Percentiles rank a stretch among this genome's conserved stretches.
phyloP scores from a whole-genome alignment of 208 protist genomes.

The Trypanosomatidae sp. region DNA sequence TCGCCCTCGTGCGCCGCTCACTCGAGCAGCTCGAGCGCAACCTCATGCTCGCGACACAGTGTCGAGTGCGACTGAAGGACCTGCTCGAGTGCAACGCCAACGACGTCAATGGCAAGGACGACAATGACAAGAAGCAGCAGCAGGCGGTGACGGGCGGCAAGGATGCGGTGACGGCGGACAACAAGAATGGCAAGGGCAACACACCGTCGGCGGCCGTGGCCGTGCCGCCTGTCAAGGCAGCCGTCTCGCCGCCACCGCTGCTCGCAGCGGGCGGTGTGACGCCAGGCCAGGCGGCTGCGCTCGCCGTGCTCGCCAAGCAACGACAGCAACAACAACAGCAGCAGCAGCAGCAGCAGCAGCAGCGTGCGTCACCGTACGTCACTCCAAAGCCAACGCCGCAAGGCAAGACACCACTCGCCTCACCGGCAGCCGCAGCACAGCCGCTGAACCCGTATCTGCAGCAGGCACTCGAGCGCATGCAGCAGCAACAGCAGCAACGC shows the following conservation, averaged over 20 bases:
- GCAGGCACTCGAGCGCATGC: not conserved
- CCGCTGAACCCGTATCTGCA: constrained; percentile 9
- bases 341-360: constrained; percentile 2
- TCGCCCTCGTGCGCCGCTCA: constrained; percentile 50
- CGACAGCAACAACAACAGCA: constrained; percentile 2
- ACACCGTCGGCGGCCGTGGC: too few species aligned
- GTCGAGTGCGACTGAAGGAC: constrained; percentile 69
- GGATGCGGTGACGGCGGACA: too few species aligned
- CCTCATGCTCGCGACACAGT: constrained; percentile 84
- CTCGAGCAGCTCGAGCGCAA: constrained; percentile 78
- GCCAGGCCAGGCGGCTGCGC: constrained; percentile 62
- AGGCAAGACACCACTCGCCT: not conserved
- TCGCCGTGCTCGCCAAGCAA: constrained; percentile 37
- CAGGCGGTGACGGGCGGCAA: not conserved
- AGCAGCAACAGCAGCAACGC: not conserved
- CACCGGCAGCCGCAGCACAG: constrained; percentile 4
- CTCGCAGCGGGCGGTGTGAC: too few species aligned
- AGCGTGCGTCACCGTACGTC: too few species aligned
- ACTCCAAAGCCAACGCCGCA: too few species aligned
- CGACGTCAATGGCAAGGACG: constrained; percentile 11
- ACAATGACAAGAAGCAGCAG: not conserved
- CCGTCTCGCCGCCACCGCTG: too few species aligned
- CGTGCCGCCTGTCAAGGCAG: too few species aligned
- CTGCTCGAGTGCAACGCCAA: constrained; percentile 75
- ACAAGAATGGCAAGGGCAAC: constrained; percentile 1